Percentiles rank a stretch among this genome's conserved stretches.
Evolutionary conservation across 345 rosid species (phyloP).

Genomic region (Bruguiera parviflora): DNA sequence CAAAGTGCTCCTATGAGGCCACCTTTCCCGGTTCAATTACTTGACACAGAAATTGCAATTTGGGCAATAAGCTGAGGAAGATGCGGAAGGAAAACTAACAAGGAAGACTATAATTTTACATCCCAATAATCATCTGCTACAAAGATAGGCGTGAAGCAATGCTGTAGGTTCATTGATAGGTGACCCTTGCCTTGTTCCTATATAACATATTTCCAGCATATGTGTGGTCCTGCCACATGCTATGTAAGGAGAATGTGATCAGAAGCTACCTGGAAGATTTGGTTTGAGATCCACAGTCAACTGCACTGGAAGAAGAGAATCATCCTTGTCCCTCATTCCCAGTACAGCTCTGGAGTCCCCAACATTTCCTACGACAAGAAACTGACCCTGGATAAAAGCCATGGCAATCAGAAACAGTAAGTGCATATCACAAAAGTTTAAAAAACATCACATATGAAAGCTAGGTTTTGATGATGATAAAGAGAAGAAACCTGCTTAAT

Average conservation of each 20-base stretch:
- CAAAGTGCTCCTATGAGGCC: no score
- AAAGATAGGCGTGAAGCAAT: no score
- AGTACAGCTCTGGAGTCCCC: conserved; percentile 97
- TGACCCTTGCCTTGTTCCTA: not conserved
- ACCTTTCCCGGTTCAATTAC: no score
- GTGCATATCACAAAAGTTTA: conserved; percentile 11
- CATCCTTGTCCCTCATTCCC: conserved; percentile 67
- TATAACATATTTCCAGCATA: not conserved
- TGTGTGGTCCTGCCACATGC: not conserved
- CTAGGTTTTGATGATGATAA: not conserved
- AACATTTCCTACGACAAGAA: conserved; percentile 76
- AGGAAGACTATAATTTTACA: no score
- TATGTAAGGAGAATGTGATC: no score
- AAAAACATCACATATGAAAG: conserved; percentile 4
- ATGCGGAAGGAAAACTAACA: no score
- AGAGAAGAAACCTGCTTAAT: conserved; percentile 72
- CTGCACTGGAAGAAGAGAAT: conserved; percentile 77
- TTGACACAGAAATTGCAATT: no score
- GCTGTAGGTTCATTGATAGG: not conserved
- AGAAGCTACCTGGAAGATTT: conserved; percentile 79
- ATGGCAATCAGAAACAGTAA: conserved; percentile 12
- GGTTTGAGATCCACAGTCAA: conserved; percentile 98
- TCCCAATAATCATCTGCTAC: no score
- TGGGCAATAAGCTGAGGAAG: no score
- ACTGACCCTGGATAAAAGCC: conserved; percentile 51